Conservation (phyloP, 441 rosid genomes). For the Viola pubescens region DNA sequence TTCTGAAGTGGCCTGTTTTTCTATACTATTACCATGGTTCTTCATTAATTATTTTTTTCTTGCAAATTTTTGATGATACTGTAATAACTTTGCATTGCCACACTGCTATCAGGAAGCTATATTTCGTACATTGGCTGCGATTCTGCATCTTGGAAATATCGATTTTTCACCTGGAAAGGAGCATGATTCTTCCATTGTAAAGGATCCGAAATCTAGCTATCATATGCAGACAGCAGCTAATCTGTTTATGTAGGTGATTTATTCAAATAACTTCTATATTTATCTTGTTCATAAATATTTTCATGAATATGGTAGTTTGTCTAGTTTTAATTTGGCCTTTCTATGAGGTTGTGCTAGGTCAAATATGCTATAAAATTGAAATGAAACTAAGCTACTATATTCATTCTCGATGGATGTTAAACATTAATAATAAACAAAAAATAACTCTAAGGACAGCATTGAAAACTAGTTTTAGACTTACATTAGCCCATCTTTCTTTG, state of each 20-base stretch:
- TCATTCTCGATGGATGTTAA: too few relatives aligned
- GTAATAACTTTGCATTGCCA: constrained; percentile 9
- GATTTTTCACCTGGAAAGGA: constrained; percentile 92
- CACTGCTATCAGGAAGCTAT: constrained; percentile 60
- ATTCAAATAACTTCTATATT: too few relatives aligned
- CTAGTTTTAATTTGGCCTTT: too few relatives aligned
- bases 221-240: constrained; percentile 85
- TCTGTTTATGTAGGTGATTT: constrained; percentile 65
- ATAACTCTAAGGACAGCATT: too few relatives aligned
- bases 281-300: too few relatives aligned
- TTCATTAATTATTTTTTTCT: constrained; percentile 11
- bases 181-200: constrained; percentile 81
- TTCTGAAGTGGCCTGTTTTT: constrained; percentile 1
- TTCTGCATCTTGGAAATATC: constrained; percentile 88
- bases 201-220: constrained; percentile 63
- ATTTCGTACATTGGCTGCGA: constrained; percentile 85
- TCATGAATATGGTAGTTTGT: too few relatives aligned
- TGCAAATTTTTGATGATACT: constrained; percentile 10
- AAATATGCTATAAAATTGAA: too few relatives aligned
- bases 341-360: too few relatives aligned
- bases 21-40: constrained; percentile 11
- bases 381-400: too few relatives aligned
- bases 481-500: too few relatives aligned
- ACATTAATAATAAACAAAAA: too few relatives aligned
- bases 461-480: too few relatives aligned